These are phyloP conservation scores for Plasmodium reichenowi DNA, from an alignment of 169 alveolate genomes.

Conservation along the genomic window DNA sequence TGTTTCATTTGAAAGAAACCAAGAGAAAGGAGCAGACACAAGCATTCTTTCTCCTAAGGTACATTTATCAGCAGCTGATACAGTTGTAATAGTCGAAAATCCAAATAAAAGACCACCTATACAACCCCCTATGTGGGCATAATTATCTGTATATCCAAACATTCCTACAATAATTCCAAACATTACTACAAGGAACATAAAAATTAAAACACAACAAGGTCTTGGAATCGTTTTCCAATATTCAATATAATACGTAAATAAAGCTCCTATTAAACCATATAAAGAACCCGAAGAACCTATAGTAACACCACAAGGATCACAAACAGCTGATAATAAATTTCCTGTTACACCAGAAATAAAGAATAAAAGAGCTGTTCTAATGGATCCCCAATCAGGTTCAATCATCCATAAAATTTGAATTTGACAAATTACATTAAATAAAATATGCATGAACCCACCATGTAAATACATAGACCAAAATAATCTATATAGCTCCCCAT, in stretches of 20 bases:
- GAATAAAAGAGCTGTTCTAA: conserved; percentile 85
- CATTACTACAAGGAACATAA: conserved; percentile 81
- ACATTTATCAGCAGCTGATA: conserved; percentile 84
- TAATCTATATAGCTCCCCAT: conserved; percentile 88
- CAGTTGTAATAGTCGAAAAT: conserved; percentile 86
- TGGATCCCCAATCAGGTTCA: conserved; percentile 94
- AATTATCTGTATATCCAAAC: conserved; percentile 87
- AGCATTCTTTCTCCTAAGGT: conserved; percentile 79
- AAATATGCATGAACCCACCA: conserved; percentile 89
- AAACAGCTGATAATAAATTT: conserved; percentile 87
- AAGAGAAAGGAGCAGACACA: conserved; percentile 78
- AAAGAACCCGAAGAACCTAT: conserved; percentile 93
- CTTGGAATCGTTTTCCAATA: conserved; percentile 90
- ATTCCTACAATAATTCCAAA: conserved; percentile 86
- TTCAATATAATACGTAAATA: conserved; percentile 88
- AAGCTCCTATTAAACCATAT: conserved; percentile 91
- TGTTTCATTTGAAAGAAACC: conserved; percentile 77
- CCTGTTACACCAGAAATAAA: conserved; percentile 88
- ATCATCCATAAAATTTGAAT: conserved; percentile 89
- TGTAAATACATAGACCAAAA: conserved; percentile 91
- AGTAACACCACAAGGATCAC: conserved; percentile 90
- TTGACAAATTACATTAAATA: conserved; percentile 88
- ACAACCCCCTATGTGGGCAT: conserved; percentile 91
- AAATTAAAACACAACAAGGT: conserved; percentile 84
- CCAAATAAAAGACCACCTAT: conserved; percentile 87